Base-by-base conservation (phyloP, 2,329 filamentous ascomycete species). In the Cercospora citrullina region DNA sequence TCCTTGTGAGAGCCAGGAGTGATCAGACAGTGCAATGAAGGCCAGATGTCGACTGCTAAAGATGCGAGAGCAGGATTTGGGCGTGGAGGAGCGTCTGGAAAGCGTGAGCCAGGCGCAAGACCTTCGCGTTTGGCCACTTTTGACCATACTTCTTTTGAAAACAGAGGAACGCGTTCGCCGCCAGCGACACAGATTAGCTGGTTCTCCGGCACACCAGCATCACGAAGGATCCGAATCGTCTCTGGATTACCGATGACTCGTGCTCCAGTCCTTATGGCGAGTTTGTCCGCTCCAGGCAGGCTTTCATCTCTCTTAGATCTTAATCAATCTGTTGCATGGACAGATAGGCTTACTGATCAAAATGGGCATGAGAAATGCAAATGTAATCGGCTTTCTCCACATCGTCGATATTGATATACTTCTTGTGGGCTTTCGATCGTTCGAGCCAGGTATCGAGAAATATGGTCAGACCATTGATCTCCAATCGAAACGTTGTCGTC, bases 401-500 rank as follows among this genome's bases (percentile, higher is more conserved):
- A 28, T 63, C 36, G 1, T 65, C 63, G 45, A 68, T 62, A 18
- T 30, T 26, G 6, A 68, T 58, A 45, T 64, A 65, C 10, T 39
- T 31, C 2, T 63, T 63, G 26, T 65, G 30, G 12, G 48, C 39
- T 10, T 51, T 45, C n/a, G 66, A 63, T 12, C 59, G 28, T 6
- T 68, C 66, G 6, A 66, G 63, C 66, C 66, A 68, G 31, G 66
- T 66, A 36, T 68, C 66, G 23, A 68, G 48, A 39, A 68, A 68
- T 28, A 68, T 63, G 6, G 48, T 65, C 4, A 68, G 63, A 7
- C 63, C 66, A n/a, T 58, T 58, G 21, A 30, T 30, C 2, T 59
- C 30, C 8, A 68, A 51, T 9, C 66, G 51, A 6, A 51, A 68
- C 9, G 66, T 68, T 7, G 66, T 68, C 10, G 66, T 51, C 5